Conservation (phyloP, 73 alveolate genomes). For the Chromera velia region DNA sequence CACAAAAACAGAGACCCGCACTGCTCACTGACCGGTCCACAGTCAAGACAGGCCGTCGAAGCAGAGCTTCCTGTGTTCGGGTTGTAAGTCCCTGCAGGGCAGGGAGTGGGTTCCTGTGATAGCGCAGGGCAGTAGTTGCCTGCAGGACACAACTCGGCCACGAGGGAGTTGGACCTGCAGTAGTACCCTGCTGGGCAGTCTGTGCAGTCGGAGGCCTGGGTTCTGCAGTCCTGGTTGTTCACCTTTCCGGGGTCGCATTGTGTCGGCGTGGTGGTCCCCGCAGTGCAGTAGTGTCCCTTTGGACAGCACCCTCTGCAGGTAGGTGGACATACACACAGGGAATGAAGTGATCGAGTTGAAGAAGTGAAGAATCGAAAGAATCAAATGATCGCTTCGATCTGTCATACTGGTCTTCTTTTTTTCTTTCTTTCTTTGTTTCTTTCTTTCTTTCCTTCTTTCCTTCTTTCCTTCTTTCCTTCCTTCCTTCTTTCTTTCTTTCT, state of each 20-base stretch:
- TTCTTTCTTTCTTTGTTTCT: no score
- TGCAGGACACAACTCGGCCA: slow-evolving; percentile 47
- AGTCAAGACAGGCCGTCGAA: background rate
- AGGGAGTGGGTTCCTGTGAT: slow-evolving; percentile 24
- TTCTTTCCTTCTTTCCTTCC: no score
- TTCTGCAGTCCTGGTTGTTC: no score
- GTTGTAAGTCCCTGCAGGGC: slow-evolving; percentile 43
- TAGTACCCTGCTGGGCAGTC: slow-evolving; percentile 62
- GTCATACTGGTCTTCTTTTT: no score
- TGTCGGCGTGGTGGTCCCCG: slow-evolving; percentile 49
- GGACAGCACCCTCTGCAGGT: slow-evolving; percentile 75
- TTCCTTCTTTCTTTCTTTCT: no score
- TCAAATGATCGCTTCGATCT: no score
- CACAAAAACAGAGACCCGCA: background rate
- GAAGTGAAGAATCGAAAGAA: no score
- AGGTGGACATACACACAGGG: no score
- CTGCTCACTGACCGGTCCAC: no score
- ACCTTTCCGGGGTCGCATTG: slow-evolving; percentile 60
- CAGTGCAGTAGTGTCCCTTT: slow-evolving; percentile 67
- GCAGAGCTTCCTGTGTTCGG: background rate
- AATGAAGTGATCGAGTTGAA: no score
- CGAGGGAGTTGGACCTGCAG: slow-evolving; percentile 53
- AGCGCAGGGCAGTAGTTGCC: slow-evolving; percentile 50
- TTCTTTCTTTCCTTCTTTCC: no score
- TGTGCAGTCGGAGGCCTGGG: slow-evolving; percentile 21